A percentile compares a stretch with the other conserved stretches of the same genome.
Evolutionary conservation across 2,329 filamentous ascomycete genomes (phyloP).

Genomic region (Pestalotiopsis sp.): DNA sequence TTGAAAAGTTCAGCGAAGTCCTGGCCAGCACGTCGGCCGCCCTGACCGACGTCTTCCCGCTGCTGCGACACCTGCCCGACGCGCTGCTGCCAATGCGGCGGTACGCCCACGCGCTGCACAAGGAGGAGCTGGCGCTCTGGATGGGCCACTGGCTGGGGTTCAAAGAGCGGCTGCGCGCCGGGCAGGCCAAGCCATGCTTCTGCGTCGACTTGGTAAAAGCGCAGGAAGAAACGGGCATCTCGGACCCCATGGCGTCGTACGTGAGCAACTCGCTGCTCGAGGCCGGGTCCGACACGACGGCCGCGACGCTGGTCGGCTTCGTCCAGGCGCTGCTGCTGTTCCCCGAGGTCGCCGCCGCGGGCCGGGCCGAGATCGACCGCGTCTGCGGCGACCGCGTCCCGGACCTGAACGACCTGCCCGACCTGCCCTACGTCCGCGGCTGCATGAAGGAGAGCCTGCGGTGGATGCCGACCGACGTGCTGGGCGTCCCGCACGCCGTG

Average conservation of each 20-base stretch:
- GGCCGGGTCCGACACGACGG: conserved; percentile 43
- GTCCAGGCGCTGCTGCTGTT: conserved; percentile 50
- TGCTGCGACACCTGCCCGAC: conserved; percentile 47
- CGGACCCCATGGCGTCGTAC: conserved; percentile 35
- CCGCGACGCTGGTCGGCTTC: conserved; percentile 47
- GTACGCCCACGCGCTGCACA: conserved; percentile 44
- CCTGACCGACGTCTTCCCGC: conserved; percentile 48
- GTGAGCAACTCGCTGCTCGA: conserved; percentile 29
- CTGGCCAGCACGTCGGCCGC: conserved; percentile 33
- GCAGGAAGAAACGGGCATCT: conserved; percentile 32
- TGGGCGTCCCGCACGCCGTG: conserved; percentile 47
- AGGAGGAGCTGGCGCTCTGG: conserved; percentile 44
- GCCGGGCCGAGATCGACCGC: conserved; percentile 56
- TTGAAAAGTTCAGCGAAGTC: conserved; percentile 33
- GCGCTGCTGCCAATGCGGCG: conserved; percentile 38
- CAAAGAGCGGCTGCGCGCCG: conserved; percentile 34
- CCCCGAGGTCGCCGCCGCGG: conserved; percentile 48
- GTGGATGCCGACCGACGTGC: conserved; percentile 45
- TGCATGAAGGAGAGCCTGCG: conserved; percentile 59
- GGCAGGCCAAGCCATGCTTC: conserved; percentile 30
- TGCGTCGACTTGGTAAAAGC: conserved; percentile 25
- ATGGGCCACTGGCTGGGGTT: conserved; percentile 42
- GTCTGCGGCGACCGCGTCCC: conserved; percentile 55
- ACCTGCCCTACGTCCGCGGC: conserved; percentile 54
- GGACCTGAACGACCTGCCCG: conserved; percentile 46